phyloP scores from a whole-genome alignment of 2,329 filamentous ascomycete species.

The Eutypella sp. region DNA sequence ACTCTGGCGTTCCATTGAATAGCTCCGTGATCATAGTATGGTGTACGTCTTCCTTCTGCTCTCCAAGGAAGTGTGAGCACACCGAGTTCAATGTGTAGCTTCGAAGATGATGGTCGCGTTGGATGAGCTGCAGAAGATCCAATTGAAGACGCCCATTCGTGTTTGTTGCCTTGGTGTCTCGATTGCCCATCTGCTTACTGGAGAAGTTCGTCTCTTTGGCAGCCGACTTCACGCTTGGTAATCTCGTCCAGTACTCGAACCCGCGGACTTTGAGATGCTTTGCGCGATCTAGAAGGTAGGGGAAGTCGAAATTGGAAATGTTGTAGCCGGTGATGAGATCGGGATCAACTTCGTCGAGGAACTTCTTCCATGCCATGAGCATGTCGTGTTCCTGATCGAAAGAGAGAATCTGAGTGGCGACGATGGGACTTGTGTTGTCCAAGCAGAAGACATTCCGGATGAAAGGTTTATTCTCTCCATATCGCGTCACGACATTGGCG shows the following conservation, averaged over 20 bases:
- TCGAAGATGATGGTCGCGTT: conserved; percentile 88
- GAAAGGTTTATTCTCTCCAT: conserved; percentile 94
- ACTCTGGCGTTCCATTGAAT: conserved; percentile 94
- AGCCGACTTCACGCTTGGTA: conserved; percentile 65
- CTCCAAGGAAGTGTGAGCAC: conserved; percentile 86
- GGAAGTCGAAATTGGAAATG: conserved; percentile 97
- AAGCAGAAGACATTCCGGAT: conserved; percentile 95
- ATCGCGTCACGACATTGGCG: conserved; percentile 89
- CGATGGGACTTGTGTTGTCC: conserved; percentile 86
- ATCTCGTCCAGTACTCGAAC: conserved; percentile 84
- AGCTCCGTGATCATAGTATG: conserved; percentile 99
- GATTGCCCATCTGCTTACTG: conserved; percentile 97
- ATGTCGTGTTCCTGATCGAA: conserved; percentile 80
- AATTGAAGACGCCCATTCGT: conserved; percentile 91
- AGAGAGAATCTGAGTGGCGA: conserved; percentile 87
- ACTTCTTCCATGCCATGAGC: conserved; percentile 89
- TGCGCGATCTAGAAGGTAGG: conserved; percentile 86
- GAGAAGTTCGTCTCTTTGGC: conserved; percentile 81
- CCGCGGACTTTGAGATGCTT: conserved; percentile 72
- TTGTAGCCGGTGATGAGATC: conserved; percentile 99
- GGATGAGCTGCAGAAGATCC: conserved; percentile 89
- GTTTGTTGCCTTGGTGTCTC: conserved; percentile 90
- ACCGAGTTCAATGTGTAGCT: conserved; percentile 98
- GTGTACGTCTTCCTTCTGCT: conserved; percentile 98
- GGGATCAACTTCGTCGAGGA: conserved; percentile 83